These are phyloP conservation scores for Heterobasidion occidentale DNA, from an alignment of 1,284 basidiomycete genomes.

Conservation along the genomic window DNA sequence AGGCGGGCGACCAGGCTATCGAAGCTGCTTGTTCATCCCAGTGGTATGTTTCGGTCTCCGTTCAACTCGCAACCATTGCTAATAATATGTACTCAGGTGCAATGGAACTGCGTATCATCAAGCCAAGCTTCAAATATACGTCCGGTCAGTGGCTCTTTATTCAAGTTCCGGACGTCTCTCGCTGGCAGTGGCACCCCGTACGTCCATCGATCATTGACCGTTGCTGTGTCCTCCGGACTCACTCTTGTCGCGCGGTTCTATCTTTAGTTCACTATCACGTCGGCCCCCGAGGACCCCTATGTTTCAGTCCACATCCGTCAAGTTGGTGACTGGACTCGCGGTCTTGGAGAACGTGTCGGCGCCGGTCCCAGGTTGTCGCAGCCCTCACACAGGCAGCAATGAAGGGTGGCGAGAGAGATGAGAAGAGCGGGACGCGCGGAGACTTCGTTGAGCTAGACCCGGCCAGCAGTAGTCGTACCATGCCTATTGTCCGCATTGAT, in stretches of 20 bases:
- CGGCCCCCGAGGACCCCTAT: slow-evolving; percentile 86
- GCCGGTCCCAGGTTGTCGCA: slow-evolving; percentile 67
- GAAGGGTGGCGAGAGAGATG: slow-evolving; percentile 61
- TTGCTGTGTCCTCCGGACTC: slow-evolving; percentile 3
- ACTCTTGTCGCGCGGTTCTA: background rate
- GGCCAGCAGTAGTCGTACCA: slow-evolving; percentile 30
- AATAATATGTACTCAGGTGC: slow-evolving; percentile 41
- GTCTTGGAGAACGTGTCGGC: slow-evolving; percentile 75
- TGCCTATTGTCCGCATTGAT: slow-evolving; percentile 77
- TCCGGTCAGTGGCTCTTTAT: slow-evolving; percentile 89
- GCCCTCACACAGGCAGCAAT: slow-evolving; percentile 68
- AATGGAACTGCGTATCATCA: slow-evolving; percentile 85
- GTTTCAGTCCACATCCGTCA: slow-evolving; percentile 86
- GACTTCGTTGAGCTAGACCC: slow-evolving; percentile 75
- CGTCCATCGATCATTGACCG: slow-evolving; percentile 14
- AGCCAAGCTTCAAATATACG: slow-evolving; percentile 84
- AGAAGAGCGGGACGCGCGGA: slow-evolving; percentile 47
- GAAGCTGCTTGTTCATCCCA: slow-evolving; percentile 76
- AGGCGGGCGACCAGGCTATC: slow-evolving; percentile 68
- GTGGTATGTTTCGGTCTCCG: slow-evolving; percentile 39
- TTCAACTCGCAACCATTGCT: slow-evolving; percentile 5
- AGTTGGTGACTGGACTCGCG: slow-evolving; percentile 82
- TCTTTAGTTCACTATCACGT: slow-evolving; percentile 82
- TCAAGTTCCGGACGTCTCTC: slow-evolving; percentile 77
- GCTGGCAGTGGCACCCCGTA: slow-evolving; percentile 88